Conservation (phyloP, 495 filamentous ascomycete species). For the Neurospora intermedia region DNA sequence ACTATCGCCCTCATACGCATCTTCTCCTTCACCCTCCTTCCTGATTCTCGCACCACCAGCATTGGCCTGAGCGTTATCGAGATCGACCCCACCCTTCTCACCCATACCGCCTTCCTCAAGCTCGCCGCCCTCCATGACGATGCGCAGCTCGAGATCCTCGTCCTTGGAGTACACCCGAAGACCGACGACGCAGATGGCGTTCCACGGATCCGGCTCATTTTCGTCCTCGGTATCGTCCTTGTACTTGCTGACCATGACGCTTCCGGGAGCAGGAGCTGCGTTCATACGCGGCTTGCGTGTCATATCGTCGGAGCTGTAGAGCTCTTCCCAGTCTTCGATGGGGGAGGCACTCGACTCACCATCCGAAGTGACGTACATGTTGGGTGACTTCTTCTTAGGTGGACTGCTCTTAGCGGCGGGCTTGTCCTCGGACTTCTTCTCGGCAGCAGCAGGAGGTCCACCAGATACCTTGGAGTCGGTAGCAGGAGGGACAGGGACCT, state of each 20-base stretch:
- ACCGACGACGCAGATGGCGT: slow-evolving; percentile 39
- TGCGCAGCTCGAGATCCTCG: slow-evolving; percentile 32
- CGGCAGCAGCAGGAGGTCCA: slow-evolving; percentile 9
- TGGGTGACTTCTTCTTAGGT: slow-evolving; percentile 11
- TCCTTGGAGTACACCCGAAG: slow-evolving; percentile 41
- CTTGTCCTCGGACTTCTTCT: background rate
- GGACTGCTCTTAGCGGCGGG: slow-evolving; percentile 1
- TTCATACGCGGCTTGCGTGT: slow-evolving; percentile 35
- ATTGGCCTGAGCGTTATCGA: slow-evolving; percentile 41
- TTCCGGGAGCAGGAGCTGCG: slow-evolving; percentile 18
- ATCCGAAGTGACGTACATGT: slow-evolving; percentile 28
- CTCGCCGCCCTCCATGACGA: slow-evolving; percentile 39
- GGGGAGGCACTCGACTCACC: slow-evolving; percentile 39
- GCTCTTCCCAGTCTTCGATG: slow-evolving; percentile 38
- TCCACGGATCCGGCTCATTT: slow-evolving; percentile 38
- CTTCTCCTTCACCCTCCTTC: slow-evolving; percentile 17
- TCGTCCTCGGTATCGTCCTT: slow-evolving; percentile 34
- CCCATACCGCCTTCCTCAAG: slow-evolving; percentile 40
- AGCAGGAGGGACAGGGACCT: slow-evolving; percentile 21
- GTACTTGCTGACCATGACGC: slow-evolving; percentile 26
- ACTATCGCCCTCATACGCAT: slow-evolving; percentile 26
- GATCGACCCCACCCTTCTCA: slow-evolving; percentile 36
- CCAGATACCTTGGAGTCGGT: slow-evolving; percentile 9
- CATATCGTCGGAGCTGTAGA: slow-evolving; percentile 42
- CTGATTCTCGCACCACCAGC: slow-evolving; percentile 31